phyloP scores from a whole-genome alignment of 78 protist species.

The Dictyostelium capitatum region DNA sequence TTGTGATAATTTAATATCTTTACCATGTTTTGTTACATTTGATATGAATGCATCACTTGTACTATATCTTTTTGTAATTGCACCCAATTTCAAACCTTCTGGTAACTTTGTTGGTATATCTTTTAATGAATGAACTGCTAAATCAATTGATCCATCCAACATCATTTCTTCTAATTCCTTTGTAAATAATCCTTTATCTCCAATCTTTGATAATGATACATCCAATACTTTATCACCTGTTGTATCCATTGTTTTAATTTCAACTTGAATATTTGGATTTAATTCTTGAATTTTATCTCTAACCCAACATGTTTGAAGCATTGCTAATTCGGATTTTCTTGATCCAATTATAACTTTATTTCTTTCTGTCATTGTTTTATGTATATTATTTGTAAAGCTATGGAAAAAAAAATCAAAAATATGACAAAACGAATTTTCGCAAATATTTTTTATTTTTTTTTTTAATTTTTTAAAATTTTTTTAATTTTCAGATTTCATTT shows the following conservation, averaged over 20 bases:
- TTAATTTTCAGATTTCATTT: not conserved
- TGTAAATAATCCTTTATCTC: slow-evolving; percentile 93
- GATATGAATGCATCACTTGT: slow-evolving; percentile 79
- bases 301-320: slow-evolving; percentile 83
- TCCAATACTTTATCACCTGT: slow-evolving; percentile 88
- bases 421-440: not conserved
- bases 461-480: not conserved
- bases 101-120: slow-evolving; percentile 87
- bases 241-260: slow-evolving; percentile 84
- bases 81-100: slow-evolving; percentile 83
- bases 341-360: slow-evolving; percentile 71
- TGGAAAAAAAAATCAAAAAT: not conserved
- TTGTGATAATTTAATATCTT: slow-evolving; percentile 21
- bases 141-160: slow-evolving; percentile 75
- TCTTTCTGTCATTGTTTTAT: not conserved
- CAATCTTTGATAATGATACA: slow-evolving; percentile 86
- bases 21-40: slow-evolving; percentile 17
- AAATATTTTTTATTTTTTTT: not conserved
- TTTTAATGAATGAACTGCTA: slow-evolving; percentile 90
- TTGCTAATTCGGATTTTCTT: slow-evolving; percentile 81
- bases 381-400: too few relatives aligned
- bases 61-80: slow-evolving; percentile 68
- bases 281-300: slow-evolving; percentile 23
- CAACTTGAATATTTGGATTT: slow-evolving; percentile 57
- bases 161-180: slow-evolving; percentile 89